These are phyloP conservation scores for Sarocladium strictum DNA, from an alignment of 2,329 filamentous ascomycete genomes.

Conservation along the genomic window DNA sequence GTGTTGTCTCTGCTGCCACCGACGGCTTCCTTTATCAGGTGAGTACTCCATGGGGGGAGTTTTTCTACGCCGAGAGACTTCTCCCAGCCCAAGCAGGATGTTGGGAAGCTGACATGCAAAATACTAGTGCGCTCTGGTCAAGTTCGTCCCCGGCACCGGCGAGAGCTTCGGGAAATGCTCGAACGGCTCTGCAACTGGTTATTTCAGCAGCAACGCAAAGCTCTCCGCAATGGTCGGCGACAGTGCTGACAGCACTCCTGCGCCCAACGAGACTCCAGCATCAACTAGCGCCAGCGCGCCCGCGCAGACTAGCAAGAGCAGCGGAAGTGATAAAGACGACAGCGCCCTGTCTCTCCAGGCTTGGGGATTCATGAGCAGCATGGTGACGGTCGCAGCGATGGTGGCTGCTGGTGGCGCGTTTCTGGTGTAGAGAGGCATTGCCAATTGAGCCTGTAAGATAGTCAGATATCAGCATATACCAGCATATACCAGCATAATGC, in stretches of 20 bases:
- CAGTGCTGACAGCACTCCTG: conserved; percentile 8
- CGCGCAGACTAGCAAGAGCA: neutral
- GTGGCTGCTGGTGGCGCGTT: conserved; percentile 23
- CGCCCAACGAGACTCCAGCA: conserved; percentile 11
- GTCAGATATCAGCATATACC: too few species aligned
- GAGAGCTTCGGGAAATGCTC: conserved; percentile 26
- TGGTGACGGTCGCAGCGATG: conserved; percentile 22
- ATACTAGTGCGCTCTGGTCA: conserved; percentile 51
- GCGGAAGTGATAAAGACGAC: conserved; percentile 4
- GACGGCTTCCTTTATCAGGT: conserved; percentile 56
- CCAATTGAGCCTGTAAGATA: neutral
- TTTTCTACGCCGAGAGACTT: too few species aligned
- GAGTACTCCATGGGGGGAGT: too few species aligned
- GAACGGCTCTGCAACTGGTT: conserved; percentile 28
- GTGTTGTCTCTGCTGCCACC: conserved; percentile 43
- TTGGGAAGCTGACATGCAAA: conserved; percentile 10
- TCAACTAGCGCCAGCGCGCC: conserved; percentile 4
- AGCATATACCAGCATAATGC: too few species aligned
- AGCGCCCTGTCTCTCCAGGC: conserved; percentile 20
- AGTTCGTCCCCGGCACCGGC: conserved; percentile 43
- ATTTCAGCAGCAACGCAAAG: conserved; percentile 24
- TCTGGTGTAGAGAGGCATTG: conserved; percentile 17
- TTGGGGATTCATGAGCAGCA: conserved; percentile 16
- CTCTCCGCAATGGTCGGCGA: conserved; percentile 27
- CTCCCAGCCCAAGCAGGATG: neutral